Evolutionary conservation across 1,139 yeast species (phyloP).

Genomic region (Diutina neorugosa): DNA sequence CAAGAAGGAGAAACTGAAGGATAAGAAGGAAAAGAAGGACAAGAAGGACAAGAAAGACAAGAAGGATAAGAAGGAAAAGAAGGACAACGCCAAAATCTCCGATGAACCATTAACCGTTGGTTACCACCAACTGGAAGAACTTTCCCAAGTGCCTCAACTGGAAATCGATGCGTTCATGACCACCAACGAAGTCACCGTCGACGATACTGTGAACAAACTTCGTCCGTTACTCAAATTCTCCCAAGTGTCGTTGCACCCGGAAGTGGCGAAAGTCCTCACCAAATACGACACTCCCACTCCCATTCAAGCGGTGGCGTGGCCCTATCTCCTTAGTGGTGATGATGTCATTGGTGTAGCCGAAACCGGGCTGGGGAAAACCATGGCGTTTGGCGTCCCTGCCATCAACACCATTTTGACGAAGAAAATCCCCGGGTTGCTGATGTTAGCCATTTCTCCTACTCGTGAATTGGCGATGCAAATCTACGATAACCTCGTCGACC

Average conservation of each 20-base stretch:
- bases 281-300: constrained; percentile 89
- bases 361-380: constrained; percentile 96
- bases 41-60: constrained; percentile 11
- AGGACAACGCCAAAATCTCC: constrained; percentile 5
- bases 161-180: constrained; percentile 51
- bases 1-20: constrained; percentile 15
- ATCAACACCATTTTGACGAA: constrained; percentile 47
- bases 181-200: constrained; percentile 70
- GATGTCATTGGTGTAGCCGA: constrained; percentile 98
- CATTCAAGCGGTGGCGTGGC: constrained; percentile 96
- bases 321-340: constrained; percentile 63
- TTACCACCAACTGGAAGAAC: constrained; percentile 20
- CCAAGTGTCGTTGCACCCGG: constrained; percentile 43
- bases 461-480: constrained; percentile 95
- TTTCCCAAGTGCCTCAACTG: constrained; percentile 29
- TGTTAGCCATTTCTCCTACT: constrained; percentile 87
- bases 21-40: constrained; percentile 11
- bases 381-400: constrained; percentile 98
- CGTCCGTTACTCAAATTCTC: constrained; percentile 66
- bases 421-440: constrained; percentile 44
- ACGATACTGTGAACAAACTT: constrained; percentile 47
- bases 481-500: constrained; percentile 64
- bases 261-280: constrained; percentile 44
- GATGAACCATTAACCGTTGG: constrained; percentile 7
- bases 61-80: constrained; percentile 8